These are phyloP conservation scores for Candida tibetensis DNA, from an alignment of 805 yeast species.

Conservation along the genomic window DNA sequence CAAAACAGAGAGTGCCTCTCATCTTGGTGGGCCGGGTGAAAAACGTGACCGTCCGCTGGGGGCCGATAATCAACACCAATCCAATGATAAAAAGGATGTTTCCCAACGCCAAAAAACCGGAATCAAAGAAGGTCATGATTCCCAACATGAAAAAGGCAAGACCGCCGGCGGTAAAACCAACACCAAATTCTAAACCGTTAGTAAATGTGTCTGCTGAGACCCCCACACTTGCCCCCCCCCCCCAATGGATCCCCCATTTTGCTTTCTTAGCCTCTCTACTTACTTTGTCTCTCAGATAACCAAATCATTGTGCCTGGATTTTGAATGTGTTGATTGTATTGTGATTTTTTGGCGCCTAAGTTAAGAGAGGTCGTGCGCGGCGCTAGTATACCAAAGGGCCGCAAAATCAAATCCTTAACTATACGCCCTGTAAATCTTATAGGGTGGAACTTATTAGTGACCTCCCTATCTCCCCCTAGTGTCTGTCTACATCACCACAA, in stretches of 20 bases:
- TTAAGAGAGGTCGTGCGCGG: no score
- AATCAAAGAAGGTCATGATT: conserved; percentile 78
- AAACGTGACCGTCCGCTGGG: conserved; percentile 75
- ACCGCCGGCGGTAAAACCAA: conserved; percentile 87
- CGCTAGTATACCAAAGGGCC: no score
- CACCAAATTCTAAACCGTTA: conserved; percentile 73
- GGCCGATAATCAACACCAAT: conserved; percentile 79
- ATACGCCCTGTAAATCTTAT: no score
- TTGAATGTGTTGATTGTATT: conserved; percentile 12
- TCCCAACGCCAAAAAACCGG: conserved; percentile 86
- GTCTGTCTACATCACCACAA: no score
- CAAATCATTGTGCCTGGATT: conserved; percentile 47
- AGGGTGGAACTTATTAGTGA: no score
- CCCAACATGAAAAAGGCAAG: conserved; percentile 78
- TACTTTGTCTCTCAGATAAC: conserved; percentile 76
- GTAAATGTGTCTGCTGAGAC: conserved; percentile 8
- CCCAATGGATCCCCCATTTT: no score
- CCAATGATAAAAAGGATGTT: conserved; percentile 81
- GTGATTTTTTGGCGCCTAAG: neutral
- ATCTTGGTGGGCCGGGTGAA: conserved; percentile 85
- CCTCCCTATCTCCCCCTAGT: no score
- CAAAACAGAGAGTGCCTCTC: conserved; percentile 81
- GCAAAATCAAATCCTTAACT: no score
- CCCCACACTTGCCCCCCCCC: neutral
- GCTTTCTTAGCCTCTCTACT: no score